phyloP scores from a whole-genome alignment of 2,329 filamentous ascomycete species.

The Sclerotiophoma versabilis region DNA sequence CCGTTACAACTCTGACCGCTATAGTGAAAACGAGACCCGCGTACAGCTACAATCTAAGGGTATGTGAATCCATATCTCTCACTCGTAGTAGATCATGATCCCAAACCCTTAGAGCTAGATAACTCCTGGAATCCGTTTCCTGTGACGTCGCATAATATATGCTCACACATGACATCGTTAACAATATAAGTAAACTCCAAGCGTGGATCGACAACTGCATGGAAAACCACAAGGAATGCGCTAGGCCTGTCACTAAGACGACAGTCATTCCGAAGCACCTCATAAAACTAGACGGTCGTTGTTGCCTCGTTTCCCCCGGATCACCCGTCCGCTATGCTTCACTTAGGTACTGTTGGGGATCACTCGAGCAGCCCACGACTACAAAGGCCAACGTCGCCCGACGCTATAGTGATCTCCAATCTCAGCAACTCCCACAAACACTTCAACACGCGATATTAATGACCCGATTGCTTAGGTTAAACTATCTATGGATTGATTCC shows the following conservation, averaged over 20 bases:
- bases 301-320: background rate
- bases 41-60: background rate
- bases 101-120: background rate
- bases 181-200: background rate
- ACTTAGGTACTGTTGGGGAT: conserved; percentile 29
- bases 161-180: background rate
- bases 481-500: conserved; percentile 30
- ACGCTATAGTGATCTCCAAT: background rate
- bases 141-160: background rate
- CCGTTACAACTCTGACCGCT: no score
- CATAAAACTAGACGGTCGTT: background rate
- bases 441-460: conserved; percentile 16
- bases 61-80: background rate
- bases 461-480: conserved; percentile 1
- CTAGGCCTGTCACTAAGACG: background rate
- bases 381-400: conserved; percentile 1
- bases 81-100: no score
- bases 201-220: background rate
- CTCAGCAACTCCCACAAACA: background rate
- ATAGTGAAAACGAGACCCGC: background rate
- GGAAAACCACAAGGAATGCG: background rate
- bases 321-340: conserved; percentile 5
- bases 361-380: conserved; percentile 11
- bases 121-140: background rate
- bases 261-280: background rate